Evolutionary conservation across 805 yeast species (phyloP).

Genomic region (Monosporozyma aerobia): DNA sequence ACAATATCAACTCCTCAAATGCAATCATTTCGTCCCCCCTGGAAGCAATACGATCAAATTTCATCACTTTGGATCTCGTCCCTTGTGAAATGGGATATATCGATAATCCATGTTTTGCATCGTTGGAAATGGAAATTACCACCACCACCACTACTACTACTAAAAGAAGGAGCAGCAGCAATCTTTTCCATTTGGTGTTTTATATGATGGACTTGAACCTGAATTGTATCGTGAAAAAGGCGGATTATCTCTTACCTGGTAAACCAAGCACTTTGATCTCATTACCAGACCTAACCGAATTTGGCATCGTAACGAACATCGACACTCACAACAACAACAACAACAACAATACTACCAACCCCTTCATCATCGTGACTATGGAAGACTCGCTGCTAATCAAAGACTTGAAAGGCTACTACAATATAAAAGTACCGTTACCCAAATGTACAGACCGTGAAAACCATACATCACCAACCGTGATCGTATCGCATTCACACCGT

Average conservation of each 20-base stretch:
- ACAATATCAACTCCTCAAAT: constrained; percentile 27
- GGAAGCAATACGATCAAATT: constrained; percentile 47
- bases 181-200: constrained; percentile 40
- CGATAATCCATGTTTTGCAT: constrained; percentile 79
- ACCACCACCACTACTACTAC: too few relatives aligned
- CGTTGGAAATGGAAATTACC: constrained; percentile 45
- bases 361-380: constrained; percentile 45
- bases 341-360: constrained; percentile 39
- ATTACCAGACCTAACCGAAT: constrained; percentile 43
- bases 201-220: constrained; percentile 84
- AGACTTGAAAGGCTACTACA: constrained; percentile 31
- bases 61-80: constrained; percentile 43
- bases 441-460: constrained; percentile 24
- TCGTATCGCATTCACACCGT: constrained; percentile 57
- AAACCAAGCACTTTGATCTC: constrained; percentile 48
- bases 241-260: constrained; percentile 30
- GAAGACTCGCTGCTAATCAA: constrained; percentile 45
- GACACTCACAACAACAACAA: constrained; percentile 1
- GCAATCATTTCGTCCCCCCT: constrained; percentile 46
- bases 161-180: constrained; percentile 6
- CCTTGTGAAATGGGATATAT: constrained; percentile 62
- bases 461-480: constrained; percentile 19
- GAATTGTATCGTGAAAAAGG: constrained; percentile 55
- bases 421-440: constrained; percentile 48
- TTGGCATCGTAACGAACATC: constrained; percentile 11